Base-by-base conservation (phyloP, 1,284 basidiomycete genomes). In the Porodaedalea pini region DNA sequence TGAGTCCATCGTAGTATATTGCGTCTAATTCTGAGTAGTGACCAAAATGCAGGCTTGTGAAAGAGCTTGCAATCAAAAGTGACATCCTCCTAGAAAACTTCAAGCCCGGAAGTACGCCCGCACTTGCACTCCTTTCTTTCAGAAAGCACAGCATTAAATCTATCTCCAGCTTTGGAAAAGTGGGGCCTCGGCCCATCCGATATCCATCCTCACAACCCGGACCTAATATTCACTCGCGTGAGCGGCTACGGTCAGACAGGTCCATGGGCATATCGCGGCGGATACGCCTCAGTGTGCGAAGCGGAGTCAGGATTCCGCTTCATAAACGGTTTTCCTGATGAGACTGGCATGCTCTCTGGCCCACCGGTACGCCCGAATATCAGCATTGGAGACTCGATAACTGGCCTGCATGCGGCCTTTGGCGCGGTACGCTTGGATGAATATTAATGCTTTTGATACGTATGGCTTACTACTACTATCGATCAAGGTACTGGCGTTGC, bases 191-290 rank as follows among this genome's bases (percentile, higher is more conserved):
- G 82, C 1, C 85, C 85, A 3, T 69, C 70, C 13, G 75, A 78
- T 53, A 67, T 88, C 3, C 81, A 80, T 36, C 75, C 74, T 6
- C 73, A 76, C 54, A 86, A 86, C 57, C 82, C 85, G 0, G 78
- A 75, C 21, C 78, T 88, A 60, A 83, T 88, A 60, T 87, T 83
- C 69, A 87, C 85, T 1, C 82, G 86, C 31, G 82, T 88, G 21
- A 86, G 84, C 60, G 86, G 85, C 4, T 88, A 86, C 63, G 86
- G 85, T 3, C 85, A 87, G 64, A 86, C 82, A 1, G 85, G 85
- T 2, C 85, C 86, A 31, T 88, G 85, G 85, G 76, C 83, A 0
- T 76, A 78, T 15, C 77, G 82, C 17, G 83, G 84, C 3, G 85
- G 85, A 19, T 88, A 85, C 60, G 86, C 85, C 2, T 83, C 85